phyloP scores from a whole-genome alignment of 2,329 filamentous ascomycete species.

The Dothideomycetes sp. region DNA sequence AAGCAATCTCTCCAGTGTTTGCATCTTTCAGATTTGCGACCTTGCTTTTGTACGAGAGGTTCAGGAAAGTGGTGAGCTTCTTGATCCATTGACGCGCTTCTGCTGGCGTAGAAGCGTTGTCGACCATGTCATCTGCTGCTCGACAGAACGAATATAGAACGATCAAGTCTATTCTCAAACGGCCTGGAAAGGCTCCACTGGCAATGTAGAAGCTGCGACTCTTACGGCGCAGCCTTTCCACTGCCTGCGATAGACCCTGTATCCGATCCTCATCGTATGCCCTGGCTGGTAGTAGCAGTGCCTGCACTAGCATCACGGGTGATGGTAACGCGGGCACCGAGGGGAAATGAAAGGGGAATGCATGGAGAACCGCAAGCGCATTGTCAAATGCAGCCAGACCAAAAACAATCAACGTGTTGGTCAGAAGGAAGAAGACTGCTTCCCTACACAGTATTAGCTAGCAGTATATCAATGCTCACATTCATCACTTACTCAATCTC shows the following conservation, averaged over 20 bases:
- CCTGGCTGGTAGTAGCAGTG: conserved; percentile 36
- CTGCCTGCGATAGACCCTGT: conserved; percentile 47
- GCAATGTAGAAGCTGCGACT: conserved; percentile 66
- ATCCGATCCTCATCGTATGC: conserved; percentile 49
- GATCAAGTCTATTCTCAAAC: conserved; percentile 56
- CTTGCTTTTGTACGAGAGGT: conserved; percentile 36
- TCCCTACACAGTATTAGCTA: conserved; percentile 41
- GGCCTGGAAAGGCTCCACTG: conserved; percentile 56
- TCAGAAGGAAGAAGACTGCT: conserved; percentile 60
- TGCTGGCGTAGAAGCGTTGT: conserved; percentile 43
- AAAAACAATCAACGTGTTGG: conserved; percentile 59
- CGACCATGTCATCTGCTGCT: conserved; percentile 62
- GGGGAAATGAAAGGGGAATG: conserved; percentile 49
- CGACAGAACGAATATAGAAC: conserved; percentile 64
- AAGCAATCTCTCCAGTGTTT: conserved; percentile 16
- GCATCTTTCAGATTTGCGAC: conserved; percentile 15
- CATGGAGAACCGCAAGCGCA: conserved; percentile 52
- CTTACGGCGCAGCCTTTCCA: conserved; percentile 47
- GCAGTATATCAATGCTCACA: conserved; percentile 10
- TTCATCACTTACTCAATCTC: conserved; percentile 59
- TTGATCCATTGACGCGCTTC: conserved; percentile 49
- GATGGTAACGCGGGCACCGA: conserved; percentile 38
- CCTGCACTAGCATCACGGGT: conserved; percentile 39
- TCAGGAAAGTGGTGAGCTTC: conserved; percentile 47
- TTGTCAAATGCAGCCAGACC: conserved; percentile 60